These are phyloP conservation scores for Leccinum fallax DNA, from an alignment of 1,284 basidiomycete species.

Conservation along the genomic window DNA sequence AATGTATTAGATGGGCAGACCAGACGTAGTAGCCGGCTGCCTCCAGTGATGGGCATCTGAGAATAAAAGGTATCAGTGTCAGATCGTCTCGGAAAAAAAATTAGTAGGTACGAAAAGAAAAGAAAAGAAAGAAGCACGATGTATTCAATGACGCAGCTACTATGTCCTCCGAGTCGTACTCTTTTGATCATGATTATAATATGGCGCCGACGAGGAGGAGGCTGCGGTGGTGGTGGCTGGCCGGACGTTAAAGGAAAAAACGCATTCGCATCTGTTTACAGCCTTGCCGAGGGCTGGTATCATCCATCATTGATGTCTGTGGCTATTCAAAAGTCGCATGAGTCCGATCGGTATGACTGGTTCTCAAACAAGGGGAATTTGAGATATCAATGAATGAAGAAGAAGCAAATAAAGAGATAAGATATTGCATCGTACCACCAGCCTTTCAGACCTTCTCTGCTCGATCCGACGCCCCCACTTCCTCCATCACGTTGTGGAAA, in stretches of 20 bases:
- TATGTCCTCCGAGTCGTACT: neutral
- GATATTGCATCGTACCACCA: neutral
- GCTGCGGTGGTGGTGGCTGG: neutral
- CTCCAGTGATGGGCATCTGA: neutral
- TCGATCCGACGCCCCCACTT: neutral
- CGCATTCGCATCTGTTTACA: neutral
- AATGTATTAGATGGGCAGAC: no score
- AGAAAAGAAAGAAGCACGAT: conserved; percentile 26
- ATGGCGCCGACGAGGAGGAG: neutral
- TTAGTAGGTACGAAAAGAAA: neutral
- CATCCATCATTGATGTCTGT: neutral
- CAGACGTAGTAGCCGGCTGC: no score
- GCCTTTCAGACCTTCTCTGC: neutral
- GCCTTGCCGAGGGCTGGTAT: neutral
- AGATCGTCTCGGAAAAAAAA: neutral
- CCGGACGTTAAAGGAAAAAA: neutral
- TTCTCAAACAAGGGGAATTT: neutral
- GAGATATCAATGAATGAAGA: neutral
- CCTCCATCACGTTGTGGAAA: conserved; percentile 28
- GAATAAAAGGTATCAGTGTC: neutral
- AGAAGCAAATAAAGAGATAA: neutral
- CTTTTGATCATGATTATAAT: neutral
- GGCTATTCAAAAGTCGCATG: neutral
- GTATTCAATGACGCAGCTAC: neutral
- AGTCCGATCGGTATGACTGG: neutral